Conservation (phyloP, 176 grass and related monocot species). For the maize (Zea mays) region Zm-B73-REFERENCE-NAM-5.0 NC_050102.1:152695501-152696000, state of each 20-base stretch:
- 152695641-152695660: too few relatives aligned
- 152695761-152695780: slow-evolving; percentile 20
- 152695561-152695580: not conserved
- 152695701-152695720: too few relatives aligned
- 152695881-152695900: not conserved
- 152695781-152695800: not conserved
- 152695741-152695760: not conserved
- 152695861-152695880: not conserved
- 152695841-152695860: not conserved
- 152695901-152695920: not conserved
- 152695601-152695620: not conserved
- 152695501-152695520: not conserved
- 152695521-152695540: not conserved
- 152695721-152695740: not conserved
- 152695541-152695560: slow-evolving; percentile 36
- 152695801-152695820: not conserved
- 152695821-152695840: not conserved
- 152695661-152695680: not conserved
- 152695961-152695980: not conserved
- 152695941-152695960: not conserved
- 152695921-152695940: not conserved
- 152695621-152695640: not conserved
- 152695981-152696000: not conserved
- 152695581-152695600: not conserved
- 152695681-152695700: not conserved